A percentile compares a stretch with the other conserved stretches of the same genome.
Evolutionary conservation across 139 green algal genomes (phyloP).

Genomic region (Pleodorina starrii): DNA sequence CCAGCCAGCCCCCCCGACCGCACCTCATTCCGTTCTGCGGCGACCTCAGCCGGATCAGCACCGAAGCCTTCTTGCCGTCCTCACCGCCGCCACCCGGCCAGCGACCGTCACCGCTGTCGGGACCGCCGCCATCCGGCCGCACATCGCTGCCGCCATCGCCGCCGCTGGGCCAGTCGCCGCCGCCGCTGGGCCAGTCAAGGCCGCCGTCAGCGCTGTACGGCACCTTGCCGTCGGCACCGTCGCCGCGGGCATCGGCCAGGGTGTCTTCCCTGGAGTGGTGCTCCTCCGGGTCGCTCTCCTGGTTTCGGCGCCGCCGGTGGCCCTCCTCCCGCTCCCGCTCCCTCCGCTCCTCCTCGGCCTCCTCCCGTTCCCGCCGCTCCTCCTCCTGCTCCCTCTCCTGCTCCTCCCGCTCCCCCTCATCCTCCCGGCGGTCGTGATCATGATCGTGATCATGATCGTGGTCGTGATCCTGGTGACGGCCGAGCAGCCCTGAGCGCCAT

Average conservation of each 20-base stretch:
- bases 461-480: background rate
- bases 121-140: background rate
- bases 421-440: background rate
- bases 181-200: slow-evolving; percentile 6
- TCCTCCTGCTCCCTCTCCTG: background rate
- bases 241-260: background rate
- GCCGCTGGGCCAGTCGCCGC: slow-evolving; percentile 15
- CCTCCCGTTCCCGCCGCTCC: background rate
- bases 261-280: background rate
- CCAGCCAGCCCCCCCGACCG: background rate
- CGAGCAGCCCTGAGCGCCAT: background rate
- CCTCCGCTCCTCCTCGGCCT: background rate
- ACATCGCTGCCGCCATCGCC: background rate
- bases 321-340: no score
- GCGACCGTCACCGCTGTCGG: background rate
- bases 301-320: background rate
- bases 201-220: no score
- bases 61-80: background rate
- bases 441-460: background rate
- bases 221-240: background rate
- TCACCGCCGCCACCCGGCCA: background rate
- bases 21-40: background rate
- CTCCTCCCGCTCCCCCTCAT: background rate
- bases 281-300: background rate
- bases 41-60: slow-evolving; percentile 19